Percentiles rank a stretch among this genome's conserved stretches.
These are phyloP conservation scores for Arctium minus DNA, from an alignment of 129 eudicot species.

Conservation along the genomic window DNA sequence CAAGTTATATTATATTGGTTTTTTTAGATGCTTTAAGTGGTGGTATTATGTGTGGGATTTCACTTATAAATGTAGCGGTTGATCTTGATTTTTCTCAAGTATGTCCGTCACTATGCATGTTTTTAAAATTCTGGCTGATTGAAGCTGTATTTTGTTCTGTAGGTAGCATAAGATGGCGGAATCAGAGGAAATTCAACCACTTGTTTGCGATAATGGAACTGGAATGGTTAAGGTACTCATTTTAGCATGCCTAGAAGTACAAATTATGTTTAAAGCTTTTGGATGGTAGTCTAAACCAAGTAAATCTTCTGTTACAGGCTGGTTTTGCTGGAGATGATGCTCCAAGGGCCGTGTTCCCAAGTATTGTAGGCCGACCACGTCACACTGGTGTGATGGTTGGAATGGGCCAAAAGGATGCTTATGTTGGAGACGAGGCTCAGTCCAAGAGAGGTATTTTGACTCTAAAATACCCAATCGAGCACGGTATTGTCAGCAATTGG, in stretches of 20 bases:
- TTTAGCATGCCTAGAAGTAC: neutral
- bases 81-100: neutral
- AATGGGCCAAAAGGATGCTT: constrained; percentile 84
- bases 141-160: constrained; percentile 15
- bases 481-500: constrained; percentile 85
- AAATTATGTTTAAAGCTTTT: neutral
- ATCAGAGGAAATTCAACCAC: constrained; percentile 80
- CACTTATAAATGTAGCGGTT: no score
- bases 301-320: constrained; percentile 38
- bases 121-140: neutral
- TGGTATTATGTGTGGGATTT: neutral
- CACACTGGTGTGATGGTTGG: constrained; percentile 89
- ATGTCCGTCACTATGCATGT: neutral
- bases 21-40: neutral
- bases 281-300: neutral
- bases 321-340: constrained; percentile 95
- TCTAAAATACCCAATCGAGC: constrained; percentile 76
- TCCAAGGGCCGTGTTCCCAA: constrained; percentile 87
- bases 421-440: constrained; percentile 82
- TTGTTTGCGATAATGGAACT: constrained; percentile 85
- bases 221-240: constrained; percentile 79
- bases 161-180: constrained; percentile 67
- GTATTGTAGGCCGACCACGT: constrained; percentile 82
- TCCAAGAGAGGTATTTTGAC: constrained; percentile 80
- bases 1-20: no score